Evolutionary conservation across 805 yeast species (phyloP).

Genomic region (Pichia phayaonensis): DNA sequence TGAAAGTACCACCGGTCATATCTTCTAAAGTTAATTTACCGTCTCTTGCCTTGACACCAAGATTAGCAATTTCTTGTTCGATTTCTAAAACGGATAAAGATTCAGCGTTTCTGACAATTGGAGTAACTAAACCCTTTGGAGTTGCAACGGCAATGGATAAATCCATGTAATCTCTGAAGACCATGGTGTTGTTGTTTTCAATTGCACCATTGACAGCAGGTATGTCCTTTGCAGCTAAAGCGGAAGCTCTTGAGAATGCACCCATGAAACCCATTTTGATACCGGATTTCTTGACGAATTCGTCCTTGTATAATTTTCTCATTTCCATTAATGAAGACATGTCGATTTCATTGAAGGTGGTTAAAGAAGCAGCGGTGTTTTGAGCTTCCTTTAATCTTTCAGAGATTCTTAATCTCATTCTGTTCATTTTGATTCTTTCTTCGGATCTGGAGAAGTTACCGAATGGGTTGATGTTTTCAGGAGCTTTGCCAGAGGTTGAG

Average conservation of each 20-base stretch:
- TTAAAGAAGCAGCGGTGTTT: constrained; percentile 96
- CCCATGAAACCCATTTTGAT: constrained; percentile 98
- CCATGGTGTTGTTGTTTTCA: constrained; percentile 85
- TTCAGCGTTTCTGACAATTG: constrained; percentile 96
- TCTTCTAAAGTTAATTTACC: constrained; percentile 95
- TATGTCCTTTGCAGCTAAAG: constrained; percentile 87
- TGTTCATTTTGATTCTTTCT: constrained; percentile 94
- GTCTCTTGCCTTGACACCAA: constrained; percentile 93
- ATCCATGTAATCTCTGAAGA: constrained; percentile 93
- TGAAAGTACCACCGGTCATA: constrained; percentile 99
- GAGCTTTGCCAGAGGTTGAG: constrained; percentile 24
- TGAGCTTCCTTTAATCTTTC: constrained; percentile 99
- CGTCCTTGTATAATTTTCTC: constrained; percentile 96
- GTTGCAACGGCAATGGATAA: constrained; percentile 97
- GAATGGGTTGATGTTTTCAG: constrained; percentile 24
- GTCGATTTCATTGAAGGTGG: constrained; percentile 97
- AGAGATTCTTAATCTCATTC: constrained; percentile 98
- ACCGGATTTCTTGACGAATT: constrained; percentile 87
- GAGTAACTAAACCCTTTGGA: constrained; percentile 98
- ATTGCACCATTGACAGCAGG: constrained; percentile 96
- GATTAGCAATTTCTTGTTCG: constrained; percentile 72
- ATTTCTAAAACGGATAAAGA: constrained; percentile 79
- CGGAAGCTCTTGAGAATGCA: constrained; percentile 88
- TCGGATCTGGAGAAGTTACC: constrained; percentile 72
- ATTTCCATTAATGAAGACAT: constrained; percentile 87